Evolutionary conservation across 306 rosid genomes (phyloP).

Genomic region (Vachellia pachyceras): DNA sequence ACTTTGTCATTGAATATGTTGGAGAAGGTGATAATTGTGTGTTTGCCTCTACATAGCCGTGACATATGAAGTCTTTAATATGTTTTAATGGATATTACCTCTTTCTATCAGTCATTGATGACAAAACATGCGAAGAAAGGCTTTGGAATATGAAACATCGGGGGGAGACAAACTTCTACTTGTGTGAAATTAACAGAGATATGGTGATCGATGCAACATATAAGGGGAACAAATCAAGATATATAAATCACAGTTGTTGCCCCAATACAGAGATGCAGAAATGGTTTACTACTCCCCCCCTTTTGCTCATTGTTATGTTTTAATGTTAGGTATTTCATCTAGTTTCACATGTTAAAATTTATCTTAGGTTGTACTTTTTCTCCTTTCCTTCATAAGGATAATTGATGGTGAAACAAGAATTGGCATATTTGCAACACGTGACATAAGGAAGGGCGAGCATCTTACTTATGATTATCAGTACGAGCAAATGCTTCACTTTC

Average conservation of each 20-base stretch:
- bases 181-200: slow-evolving; percentile 93
- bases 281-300: slow-evolving; percentile 66
- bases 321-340: slow-evolving; percentile 16
- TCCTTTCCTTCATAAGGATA: slow-evolving; percentile 61
- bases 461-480: slow-evolving; percentile 97
- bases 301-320: slow-evolving; percentile 20
- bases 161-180: slow-evolving; percentile 92
- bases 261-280: slow-evolving; percentile 99
- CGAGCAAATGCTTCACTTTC: slow-evolving; percentile 47
- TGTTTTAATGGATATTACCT: slow-evolving; percentile 36
- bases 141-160: slow-evolving; percentile 97
- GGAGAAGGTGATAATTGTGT: slow-evolving; percentile 75
- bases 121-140: slow-evolving; percentile 92
- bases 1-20: slow-evolving; percentile 91
- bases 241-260: slow-evolving; percentile 93
- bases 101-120: slow-evolving; percentile 79
- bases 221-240: slow-evolving; percentile 97
- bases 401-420: slow-evolving; percentile 94
- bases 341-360: slow-evolving; percentile 10
- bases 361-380: slow-evolving; percentile 33
- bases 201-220: slow-evolving; percentile 98
- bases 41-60: neutral
- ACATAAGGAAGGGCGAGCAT: slow-evolving; percentile 85
- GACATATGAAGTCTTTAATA: neutral
- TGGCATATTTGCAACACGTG: slow-evolving; percentile 82